phyloP scores from a whole-genome alignment of 371 early-diverging fungal genomes.

The Apophysomyces sp. region DNA sequence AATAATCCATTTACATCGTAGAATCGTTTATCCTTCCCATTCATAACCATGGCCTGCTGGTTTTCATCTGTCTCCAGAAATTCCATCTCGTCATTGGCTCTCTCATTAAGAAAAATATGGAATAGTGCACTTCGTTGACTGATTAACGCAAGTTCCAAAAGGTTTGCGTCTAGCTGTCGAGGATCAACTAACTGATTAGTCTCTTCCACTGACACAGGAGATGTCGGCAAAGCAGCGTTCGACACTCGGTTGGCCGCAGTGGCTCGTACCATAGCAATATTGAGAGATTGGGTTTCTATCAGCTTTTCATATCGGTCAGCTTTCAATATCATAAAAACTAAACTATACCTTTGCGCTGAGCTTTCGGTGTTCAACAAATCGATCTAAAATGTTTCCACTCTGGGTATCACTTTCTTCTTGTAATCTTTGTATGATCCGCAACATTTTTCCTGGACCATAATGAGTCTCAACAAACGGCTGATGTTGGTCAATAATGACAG shows the following conservation, averaged over 20 bases:
- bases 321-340: neutral
- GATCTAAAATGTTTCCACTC: slow-evolving; percentile 71
- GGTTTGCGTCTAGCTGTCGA: slow-evolving; percentile 70
- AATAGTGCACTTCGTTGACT: slow-evolving; percentile 77
- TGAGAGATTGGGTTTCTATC: slow-evolving; percentile 39
- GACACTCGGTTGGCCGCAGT: slow-evolving; percentile 19
- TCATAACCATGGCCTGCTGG: slow-evolving; percentile 30
- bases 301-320: slow-evolving; percentile 17
- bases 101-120: slow-evolving; percentile 70
- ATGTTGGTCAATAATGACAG: slow-evolving; percentile 82
- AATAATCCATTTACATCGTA: slow-evolving; percentile 52
- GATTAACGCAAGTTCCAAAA: slow-evolving; percentile 79
- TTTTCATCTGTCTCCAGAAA: slow-evolving; percentile 23
- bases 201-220: slow-evolving; percentile 11
- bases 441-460: slow-evolving; percentile 86
- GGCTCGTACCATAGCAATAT: slow-evolving; percentile 34
- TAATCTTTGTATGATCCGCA: slow-evolving; percentile 81
- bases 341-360: slow-evolving; percentile 37
- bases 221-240: slow-evolving; percentile 3
- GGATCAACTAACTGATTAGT: slow-evolving; percentile 62
- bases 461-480: slow-evolving; percentile 76
- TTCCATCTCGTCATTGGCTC: slow-evolving; percentile 52
- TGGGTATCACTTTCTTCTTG: slow-evolving; percentile 87
- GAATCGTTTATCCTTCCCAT: slow-evolving; percentile 48
- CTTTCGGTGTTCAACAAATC: slow-evolving; percentile 54